Conservation (phyloP, 192 early-diverging fungal genomes). For the Coemansia sp. region DNA sequence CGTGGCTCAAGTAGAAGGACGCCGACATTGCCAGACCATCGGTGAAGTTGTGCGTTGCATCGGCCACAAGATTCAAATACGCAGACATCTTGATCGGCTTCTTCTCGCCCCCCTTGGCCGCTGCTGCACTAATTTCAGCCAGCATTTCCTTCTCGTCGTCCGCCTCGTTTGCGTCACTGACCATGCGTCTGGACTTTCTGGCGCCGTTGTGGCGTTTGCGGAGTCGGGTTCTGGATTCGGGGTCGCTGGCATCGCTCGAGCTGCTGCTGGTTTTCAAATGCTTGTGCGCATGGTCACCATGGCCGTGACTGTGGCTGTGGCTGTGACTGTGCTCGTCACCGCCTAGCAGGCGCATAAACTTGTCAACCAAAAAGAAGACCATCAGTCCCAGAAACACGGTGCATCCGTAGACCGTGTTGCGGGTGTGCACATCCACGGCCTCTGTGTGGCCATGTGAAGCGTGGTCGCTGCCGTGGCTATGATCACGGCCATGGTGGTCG, state of each 20-base stretch:
- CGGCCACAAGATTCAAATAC: slow-evolving; percentile 81
- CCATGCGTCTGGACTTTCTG: slow-evolving; percentile 12
- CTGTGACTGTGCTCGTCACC: slow-evolving; percentile 62
- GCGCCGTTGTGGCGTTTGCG: slow-evolving; percentile 27
- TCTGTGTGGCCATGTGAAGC: slow-evolving; percentile 19
- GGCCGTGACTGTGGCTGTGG: slow-evolving; percentile 56
- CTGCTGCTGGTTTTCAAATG: slow-evolving; percentile 11
- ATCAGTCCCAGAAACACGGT: slow-evolving; percentile 76
- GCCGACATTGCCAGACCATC: slow-evolving; percentile 84
- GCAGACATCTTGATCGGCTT: slow-evolving; percentile 67
- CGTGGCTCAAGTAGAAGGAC: slow-evolving; percentile 79
- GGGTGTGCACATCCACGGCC: slow-evolving; percentile 52
- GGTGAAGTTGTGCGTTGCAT: slow-evolving; percentile 83
- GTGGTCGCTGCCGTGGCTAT: slow-evolving; percentile 24
- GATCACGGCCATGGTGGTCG: slow-evolving; percentile 36
- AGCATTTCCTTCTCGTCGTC: slow-evolving; percentile 47
- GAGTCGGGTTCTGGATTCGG: slow-evolving; percentile 24
- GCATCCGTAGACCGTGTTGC: slow-evolving; percentile 66
- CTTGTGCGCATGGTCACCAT: slow-evolving; percentile 24
- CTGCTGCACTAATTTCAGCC: slow-evolving; percentile 7
- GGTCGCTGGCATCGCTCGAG: slow-evolving; percentile 24
- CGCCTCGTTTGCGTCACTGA: slow-evolving; percentile 39
- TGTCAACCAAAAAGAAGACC: slow-evolving; percentile 80
- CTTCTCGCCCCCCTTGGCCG: slow-evolving; percentile 15
- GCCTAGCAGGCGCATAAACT: slow-evolving; percentile 78